Conservation (phyloP, 352 stramenopile genomes). For the Phytophthora sojae region DNA sequence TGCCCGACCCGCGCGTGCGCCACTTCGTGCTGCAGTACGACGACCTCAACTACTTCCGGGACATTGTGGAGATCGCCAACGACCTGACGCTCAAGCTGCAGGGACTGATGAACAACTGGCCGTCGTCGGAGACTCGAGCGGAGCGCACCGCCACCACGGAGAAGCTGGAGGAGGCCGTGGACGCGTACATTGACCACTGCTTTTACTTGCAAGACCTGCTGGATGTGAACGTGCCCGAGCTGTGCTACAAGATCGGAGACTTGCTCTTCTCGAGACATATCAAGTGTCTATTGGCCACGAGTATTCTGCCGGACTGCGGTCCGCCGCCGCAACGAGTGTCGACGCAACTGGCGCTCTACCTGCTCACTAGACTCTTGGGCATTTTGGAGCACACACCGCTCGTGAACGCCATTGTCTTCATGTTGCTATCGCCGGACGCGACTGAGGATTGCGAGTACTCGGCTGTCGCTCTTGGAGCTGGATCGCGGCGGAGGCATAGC, state of each 20-base stretch:
- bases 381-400: constrained; percentile 85
- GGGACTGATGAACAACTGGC: constrained; percentile 73
- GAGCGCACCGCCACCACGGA: constrained; percentile 48
- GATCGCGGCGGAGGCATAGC: constrained; percentile 36
- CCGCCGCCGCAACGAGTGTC: constrained; percentile 77
- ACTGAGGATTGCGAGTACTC: constrained; percentile 71
- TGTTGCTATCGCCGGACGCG: constrained; percentile 75
- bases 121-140: constrained; percentile 16
- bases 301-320: constrained; percentile 80
- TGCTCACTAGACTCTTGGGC: constrained; percentile 76
- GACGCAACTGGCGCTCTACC: constrained; percentile 77
- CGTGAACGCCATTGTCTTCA: constrained; percentile 80
- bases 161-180: constrained; percentile 82
- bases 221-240: constrained; percentile 82
- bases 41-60: constrained; percentile 81
- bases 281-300: constrained; percentile 70
- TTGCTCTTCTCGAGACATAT: constrained; percentile 78
- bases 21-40: constrained; percentile 79
- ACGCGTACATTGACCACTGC: constrained; percentile 87
- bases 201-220: constrained; percentile 89
- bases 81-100: constrained; percentile 83
- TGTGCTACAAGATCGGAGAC: constrained; percentile 84
- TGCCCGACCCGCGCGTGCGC: constrained; percentile 79
- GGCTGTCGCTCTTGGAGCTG: constrained; percentile 59
- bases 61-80: constrained; percentile 80